These are phyloP conservation scores for Dryas integrifolia DNA, from an alignment of 331 rosid species.

Conservation along the genomic window DNA sequence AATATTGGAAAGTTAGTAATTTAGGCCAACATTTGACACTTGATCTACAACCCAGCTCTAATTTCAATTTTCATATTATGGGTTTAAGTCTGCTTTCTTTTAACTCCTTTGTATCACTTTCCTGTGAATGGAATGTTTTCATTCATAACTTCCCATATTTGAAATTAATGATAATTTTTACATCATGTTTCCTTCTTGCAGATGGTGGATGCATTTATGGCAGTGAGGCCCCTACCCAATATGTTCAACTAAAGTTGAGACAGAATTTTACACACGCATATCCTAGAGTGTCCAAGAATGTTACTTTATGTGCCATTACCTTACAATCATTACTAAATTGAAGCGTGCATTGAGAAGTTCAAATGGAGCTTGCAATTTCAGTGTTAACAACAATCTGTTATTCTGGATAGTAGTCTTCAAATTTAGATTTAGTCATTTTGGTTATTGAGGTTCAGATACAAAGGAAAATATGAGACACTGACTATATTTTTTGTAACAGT, in stretches of 20 bases:
- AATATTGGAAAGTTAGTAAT: too few species aligned
- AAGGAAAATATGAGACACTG: background rate
- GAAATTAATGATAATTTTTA: background rate
- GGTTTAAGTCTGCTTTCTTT: background rate
- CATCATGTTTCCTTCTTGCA: slow-evolving; percentile 30
- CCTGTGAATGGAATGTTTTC: background rate
- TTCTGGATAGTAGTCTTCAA: background rate
- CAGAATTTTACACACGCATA: background rate
- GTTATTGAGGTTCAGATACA: background rate
- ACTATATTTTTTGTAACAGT: background rate
- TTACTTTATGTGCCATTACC: background rate
- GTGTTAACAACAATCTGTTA: too few species aligned
- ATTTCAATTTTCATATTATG: too few species aligned
- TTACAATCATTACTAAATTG: background rate
- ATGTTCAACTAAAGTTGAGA: slow-evolving; percentile 61
- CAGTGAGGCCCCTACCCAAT: slow-evolving; percentile 81
- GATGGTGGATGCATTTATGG: slow-evolving; percentile 98
- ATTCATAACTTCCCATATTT: background rate
- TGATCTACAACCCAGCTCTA: too few species aligned
- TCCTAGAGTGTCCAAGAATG: background rate
- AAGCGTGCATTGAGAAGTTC: background rate
- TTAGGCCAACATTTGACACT: too few species aligned
- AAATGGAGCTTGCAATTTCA: too few species aligned
- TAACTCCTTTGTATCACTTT: background rate
- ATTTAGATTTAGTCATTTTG: background rate